These are phyloP conservation scores for Talaromyces sp. DNA, from an alignment of 2,329 filamentous ascomycete species.

Conservation along the genomic window DNA sequence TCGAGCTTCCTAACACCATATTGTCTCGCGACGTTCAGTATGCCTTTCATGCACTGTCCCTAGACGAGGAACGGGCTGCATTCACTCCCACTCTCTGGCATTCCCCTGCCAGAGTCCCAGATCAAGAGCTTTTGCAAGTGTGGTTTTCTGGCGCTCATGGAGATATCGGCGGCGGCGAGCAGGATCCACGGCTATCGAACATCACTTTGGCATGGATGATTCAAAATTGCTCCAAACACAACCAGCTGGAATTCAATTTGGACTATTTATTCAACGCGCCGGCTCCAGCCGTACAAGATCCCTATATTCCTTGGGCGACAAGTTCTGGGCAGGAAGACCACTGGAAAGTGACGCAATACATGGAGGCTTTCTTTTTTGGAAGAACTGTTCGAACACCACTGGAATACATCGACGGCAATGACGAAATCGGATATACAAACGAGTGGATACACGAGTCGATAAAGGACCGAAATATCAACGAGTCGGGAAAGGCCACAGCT, in stretches of 20 bases:
- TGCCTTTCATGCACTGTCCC: conserved; percentile 40
- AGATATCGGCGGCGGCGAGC: conserved; percentile 42
- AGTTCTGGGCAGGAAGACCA: conserved; percentile 8
- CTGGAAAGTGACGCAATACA: conserved; percentile 4
- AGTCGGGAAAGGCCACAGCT: not conserved
- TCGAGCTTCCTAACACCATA: conserved; percentile 35
- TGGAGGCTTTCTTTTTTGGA: conserved; percentile 11
- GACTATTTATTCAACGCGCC: conserved; percentile 17
- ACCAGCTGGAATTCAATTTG: conserved; percentile 16
- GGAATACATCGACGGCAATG: conserved; percentile 11
- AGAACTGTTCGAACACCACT: conserved; percentile 12
- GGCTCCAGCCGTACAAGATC: conserved; percentile 1
- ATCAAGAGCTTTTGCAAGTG: conserved; percentile 39
- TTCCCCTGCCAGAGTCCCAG: conserved; percentile 33
- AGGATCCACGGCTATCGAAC: conserved; percentile 38
- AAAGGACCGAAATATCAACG: conserved; percentile 1
- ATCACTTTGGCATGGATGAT: conserved; percentile 55
- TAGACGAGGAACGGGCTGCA: conserved; percentile 37
- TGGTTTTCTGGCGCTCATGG: conserved; percentile 45
- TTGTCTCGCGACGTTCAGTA: conserved; percentile 33
- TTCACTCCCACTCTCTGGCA: conserved; percentile 41
- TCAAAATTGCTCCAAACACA: conserved; percentile 32
- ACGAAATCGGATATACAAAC: conserved; percentile 5
- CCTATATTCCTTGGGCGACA: conserved; percentile 14
- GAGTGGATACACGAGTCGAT: conserved; percentile 12